Percentiles rank a stretch among this genome's conserved stretches.
Evolutionary conservation across 345 rosid species (phyloP).

Genomic region (thale cress (Arabidopsis thaliana)): TAIR10.1 NC_003074.8:10814501-10815000

Average conservation of each 20-base stretch:
- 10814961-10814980: constrained; percentile 22
- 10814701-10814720: no score
- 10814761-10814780: no score
- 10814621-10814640: no score
- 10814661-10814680: no score
- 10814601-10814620: no score
- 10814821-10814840: not conserved
- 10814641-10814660: no score
- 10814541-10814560: not conserved
- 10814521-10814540: not conserved
- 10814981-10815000: not conserved
- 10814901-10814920: not conserved
- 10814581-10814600: no score
- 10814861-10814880: not conserved
- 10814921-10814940: constrained; percentile 11
- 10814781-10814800: no score
- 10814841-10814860: not conserved
- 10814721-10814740: no score
- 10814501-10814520: not conserved
- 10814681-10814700: no score
- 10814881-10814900: not conserved
- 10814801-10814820: not conserved
- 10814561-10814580: no score
- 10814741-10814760: no score
- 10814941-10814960: constrained; percentile 39